Percentiles rank a stretch among this genome's conserved stretches.
These are phyloP conservation scores for Zelonia costaricensis DNA, from an alignment of 208 protist species.

Conservation along the genomic window DNA sequence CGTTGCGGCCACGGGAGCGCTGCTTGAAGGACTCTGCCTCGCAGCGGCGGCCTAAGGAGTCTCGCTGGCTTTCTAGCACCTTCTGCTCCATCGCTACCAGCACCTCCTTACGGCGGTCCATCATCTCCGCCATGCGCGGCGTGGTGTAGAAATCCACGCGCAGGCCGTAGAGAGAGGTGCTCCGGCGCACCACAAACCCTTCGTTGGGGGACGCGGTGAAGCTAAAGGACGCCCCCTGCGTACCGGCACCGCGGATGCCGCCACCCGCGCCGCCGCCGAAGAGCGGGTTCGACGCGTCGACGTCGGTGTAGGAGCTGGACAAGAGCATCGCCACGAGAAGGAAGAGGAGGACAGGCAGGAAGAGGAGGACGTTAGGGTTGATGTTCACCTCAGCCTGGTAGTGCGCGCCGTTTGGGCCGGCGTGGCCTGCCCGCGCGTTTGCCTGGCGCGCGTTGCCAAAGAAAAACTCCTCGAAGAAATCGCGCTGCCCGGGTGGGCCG, in stretches of 20 bases:
- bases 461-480: slow-evolving; percentile 87
- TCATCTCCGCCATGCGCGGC: slow-evolving; percentile 51
- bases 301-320: slow-evolving; percentile 58
- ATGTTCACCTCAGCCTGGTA: slow-evolving; percentile 47
- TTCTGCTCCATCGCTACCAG: slow-evolving; percentile 51
- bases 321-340: slow-evolving; percentile 74
- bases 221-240: slow-evolving; percentile 40
- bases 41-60: slow-evolving; percentile 73
- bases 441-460: slow-evolving; percentile 26
- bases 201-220: slow-evolving; percentile 57
- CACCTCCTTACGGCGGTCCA: slow-evolving; percentile 42
- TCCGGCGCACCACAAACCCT: slow-evolving; percentile 49
- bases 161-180: slow-evolving; percentile 56
- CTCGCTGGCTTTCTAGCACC: slow-evolving; percentile 62
- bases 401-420: slow-evolving; percentile 10
- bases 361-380: slow-evolving; percentile 57
- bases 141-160: slow-evolving; percentile 75
- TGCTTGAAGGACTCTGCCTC: slow-evolving; percentile 79
- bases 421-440: not conserved
- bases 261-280: slow-evolving; percentile 14
- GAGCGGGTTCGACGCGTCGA: slow-evolving; percentile 32
- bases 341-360: slow-evolving; percentile 71
- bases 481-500: slow-evolving; percentile 24
- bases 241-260: not conserved
- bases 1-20: slow-evolving; percentile 58